Evolutionary conservation across 2,329 filamentous ascomycete species (phyloP).

Genomic region (Boeremia exigua): DNA sequence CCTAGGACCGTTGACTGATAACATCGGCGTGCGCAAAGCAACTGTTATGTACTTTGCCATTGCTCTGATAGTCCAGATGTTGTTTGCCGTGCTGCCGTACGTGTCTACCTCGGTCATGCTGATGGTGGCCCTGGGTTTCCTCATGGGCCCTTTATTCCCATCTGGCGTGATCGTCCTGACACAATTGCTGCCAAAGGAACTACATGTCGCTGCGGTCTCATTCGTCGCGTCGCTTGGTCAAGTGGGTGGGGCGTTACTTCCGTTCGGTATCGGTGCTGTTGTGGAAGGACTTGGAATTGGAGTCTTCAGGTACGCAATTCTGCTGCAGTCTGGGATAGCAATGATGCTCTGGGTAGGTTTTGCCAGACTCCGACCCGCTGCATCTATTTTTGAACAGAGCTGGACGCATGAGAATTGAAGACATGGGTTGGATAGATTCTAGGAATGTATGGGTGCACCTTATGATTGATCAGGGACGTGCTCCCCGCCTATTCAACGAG

Average conservation of each 20-base stretch:
- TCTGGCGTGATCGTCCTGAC: slow-evolving; percentile 51
- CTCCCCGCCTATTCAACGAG: too few species aligned
- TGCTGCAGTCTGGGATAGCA: slow-evolving; percentile 28
- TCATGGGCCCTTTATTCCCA: slow-evolving; percentile 53
- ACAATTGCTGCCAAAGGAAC: slow-evolving; percentile 45
- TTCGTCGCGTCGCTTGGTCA: slow-evolving; percentile 55
- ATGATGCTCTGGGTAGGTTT: slow-evolving; percentile 34
- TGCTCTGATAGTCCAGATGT: slow-evolving; percentile 25
- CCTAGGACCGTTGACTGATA: slow-evolving; percentile 37
- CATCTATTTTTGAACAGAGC: neutral
- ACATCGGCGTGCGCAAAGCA: slow-evolving; percentile 34
- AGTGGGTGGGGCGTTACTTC: slow-evolving; percentile 52
- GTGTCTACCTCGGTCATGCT: slow-evolving; percentile 37
- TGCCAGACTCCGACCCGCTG: slow-evolving; percentile 8
- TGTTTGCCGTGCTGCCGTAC: slow-evolving; percentile 29
- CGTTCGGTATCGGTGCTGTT: slow-evolving; percentile 53
- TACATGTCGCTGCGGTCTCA: slow-evolving; percentile 54
- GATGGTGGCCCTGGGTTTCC: slow-evolving; percentile 47
- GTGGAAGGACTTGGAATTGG: slow-evolving; percentile 49
- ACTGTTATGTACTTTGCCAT: slow-evolving; percentile 32
- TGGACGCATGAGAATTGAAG: slow-evolving; percentile 1
- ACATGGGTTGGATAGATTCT: neutral
- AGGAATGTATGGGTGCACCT: too few species aligned
- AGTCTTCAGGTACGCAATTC: slow-evolving; percentile 45
- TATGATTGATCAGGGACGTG: too few species aligned